phyloP scores from a whole-genome alignment of 306 rosid genomes.

The Trifolium subterraneum region DNA sequence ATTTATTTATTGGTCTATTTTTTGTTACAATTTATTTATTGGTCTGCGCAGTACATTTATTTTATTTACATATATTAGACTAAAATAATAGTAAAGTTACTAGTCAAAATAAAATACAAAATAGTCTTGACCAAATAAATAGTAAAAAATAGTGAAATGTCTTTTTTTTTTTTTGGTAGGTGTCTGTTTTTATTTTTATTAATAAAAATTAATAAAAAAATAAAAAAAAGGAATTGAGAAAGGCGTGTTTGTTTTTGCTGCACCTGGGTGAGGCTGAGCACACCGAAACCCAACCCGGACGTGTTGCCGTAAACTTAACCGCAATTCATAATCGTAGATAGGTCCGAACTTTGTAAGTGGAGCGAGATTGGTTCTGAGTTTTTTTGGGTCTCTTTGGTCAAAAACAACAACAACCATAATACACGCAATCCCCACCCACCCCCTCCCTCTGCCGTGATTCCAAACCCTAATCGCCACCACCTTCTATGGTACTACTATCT shows the following conservation, averaged over 20 bases:
- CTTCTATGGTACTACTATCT: background rate
- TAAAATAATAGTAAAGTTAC: too few relatives aligned
- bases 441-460: background rate
- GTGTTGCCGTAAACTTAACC: slow-evolving; percentile 55
- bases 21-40: too few relatives aligned
- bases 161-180: too few relatives aligned
- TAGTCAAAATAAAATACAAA: too few relatives aligned
- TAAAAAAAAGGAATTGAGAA: background rate
- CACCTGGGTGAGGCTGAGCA: slow-evolving; percentile 32
- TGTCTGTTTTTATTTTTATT: too few relatives aligned
- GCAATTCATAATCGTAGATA: slow-evolving; percentile 69
- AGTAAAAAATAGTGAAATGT: too few relatives aligned
- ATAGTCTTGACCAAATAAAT: too few relatives aligned
- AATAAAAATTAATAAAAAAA: too few relatives aligned
- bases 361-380: slow-evolving; percentile 21
- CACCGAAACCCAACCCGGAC: slow-evolving; percentile 77
- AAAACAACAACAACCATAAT: slow-evolving; percentile 34
- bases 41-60: too few relatives aligned
- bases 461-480: slow-evolving; percentile 47
- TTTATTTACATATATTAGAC: too few relatives aligned
- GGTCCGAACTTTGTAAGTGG: slow-evolving; percentile 70
- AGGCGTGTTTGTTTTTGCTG: background rate
- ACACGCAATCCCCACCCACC: slow-evolving; percentile 8
- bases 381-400: slow-evolving; percentile 65
- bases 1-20: too few relatives aligned